Conservation (phyloP, 345 rosid species). For the Gossypium arboreum region DNA sequence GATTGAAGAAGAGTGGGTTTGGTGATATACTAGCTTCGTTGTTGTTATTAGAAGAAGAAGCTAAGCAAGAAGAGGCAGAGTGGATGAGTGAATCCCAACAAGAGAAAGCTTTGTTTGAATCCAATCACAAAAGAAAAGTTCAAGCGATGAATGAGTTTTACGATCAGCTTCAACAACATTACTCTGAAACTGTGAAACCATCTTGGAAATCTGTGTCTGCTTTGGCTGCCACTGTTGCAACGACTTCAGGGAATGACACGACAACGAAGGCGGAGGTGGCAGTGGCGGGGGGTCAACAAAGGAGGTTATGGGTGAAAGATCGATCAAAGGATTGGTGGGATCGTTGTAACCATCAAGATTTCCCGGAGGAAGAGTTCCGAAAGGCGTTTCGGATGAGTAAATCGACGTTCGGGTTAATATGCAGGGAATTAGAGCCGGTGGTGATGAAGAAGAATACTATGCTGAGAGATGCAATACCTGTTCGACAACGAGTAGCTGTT, state of each 20-base stretch:
- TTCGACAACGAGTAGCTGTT: slow-evolving; percentile 65
- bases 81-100: slow-evolving; percentile 34
- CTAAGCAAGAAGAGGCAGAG: slow-evolving; percentile 15
- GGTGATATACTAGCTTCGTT: slow-evolving; percentile 48
- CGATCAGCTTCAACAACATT: slow-evolving; percentile 36
- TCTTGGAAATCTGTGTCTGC: slow-evolving; percentile 27
- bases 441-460: slow-evolving; percentile 82
- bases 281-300: slow-evolving; percentile 27
- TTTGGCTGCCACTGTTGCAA: slow-evolving; percentile 12
- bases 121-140: slow-evolving; percentile 36
- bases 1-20: slow-evolving; percentile 20
- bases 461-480: slow-evolving; percentile 60
- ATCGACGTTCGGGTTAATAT: slow-evolving; percentile 64
- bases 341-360: slow-evolving; percentile 52
- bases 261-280: neutral
- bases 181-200: slow-evolving; percentile 35
- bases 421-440: slow-evolving; percentile 61
- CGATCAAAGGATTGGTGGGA: slow-evolving; percentile 94
- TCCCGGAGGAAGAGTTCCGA: slow-evolving; percentile 67
- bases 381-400: slow-evolving; percentile 75
- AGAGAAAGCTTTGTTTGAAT: slow-evolving; percentile 40
- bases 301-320: slow-evolving; percentile 87
- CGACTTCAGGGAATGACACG: neutral
- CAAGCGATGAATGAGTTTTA: slow-evolving; percentile 37
- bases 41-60: slow-evolving; percentile 39